phyloP scores from a whole-genome alignment of 768 basidiomycete species.

The Boletus reticuloceps region DNA sequence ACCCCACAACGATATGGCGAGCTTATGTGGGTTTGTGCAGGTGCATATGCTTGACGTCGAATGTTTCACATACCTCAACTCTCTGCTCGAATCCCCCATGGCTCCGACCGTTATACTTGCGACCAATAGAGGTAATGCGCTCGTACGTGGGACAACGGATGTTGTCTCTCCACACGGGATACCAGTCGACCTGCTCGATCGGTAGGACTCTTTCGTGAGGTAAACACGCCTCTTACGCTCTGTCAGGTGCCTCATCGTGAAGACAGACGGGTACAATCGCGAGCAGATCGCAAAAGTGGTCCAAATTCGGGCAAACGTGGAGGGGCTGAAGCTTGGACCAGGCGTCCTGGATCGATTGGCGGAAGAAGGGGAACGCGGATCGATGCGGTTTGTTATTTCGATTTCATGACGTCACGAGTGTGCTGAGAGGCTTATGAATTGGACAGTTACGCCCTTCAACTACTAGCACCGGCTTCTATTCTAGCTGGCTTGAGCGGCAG shows the following conservation, averaged over 20 bases:
- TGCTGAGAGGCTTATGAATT: constrained; percentile 6
- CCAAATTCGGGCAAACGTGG: constrained; percentile 80
- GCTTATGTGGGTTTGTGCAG: too few species aligned
- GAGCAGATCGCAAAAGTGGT: constrained; percentile 88
- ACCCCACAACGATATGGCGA: too few species aligned
- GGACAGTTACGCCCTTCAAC: constrained; percentile 84
- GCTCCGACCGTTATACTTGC: constrained; percentile 97
- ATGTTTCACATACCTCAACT: constrained; percentile 98
- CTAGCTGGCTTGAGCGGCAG: constrained; percentile 77
- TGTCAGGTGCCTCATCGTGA: constrained; percentile 87
- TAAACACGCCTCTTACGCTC: constrained; percentile 7
- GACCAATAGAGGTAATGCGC: constrained; percentile 89
- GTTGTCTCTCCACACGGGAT: constrained; percentile 91
- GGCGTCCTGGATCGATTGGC: constrained; percentile 82
- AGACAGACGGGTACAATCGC: constrained; percentile 78
- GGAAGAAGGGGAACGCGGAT: constrained; percentile 70
- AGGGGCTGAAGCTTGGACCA: constrained; percentile 72
- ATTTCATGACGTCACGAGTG: neutral
- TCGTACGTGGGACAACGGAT: constrained; percentile 91
- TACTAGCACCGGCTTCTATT: constrained; percentile 69
- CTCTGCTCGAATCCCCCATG: constrained; percentile 92
- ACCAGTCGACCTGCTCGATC: constrained; percentile 90
- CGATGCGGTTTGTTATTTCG: constrained; percentile 58
- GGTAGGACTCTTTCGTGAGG: constrained; percentile 44
- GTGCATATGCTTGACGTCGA: constrained; percentile 99